Conservation (phyloP, 106 monocot species). For the Platanthera zijinensis region DNA sequence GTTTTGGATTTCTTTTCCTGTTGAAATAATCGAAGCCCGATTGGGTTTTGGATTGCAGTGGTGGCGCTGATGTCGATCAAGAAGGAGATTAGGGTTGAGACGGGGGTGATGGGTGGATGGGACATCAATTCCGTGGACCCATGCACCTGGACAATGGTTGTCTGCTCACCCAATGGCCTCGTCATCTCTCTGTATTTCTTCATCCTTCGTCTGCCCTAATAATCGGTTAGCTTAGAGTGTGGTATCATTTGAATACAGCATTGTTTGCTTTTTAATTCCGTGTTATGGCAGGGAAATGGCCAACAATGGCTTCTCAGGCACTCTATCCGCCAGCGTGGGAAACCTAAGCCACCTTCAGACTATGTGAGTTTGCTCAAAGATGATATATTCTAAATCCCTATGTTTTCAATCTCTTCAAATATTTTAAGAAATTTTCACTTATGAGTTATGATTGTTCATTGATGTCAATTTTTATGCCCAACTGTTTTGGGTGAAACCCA, state of each 20-base stretch:
- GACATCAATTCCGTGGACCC: slow-evolving; percentile 97
- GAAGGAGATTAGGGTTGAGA: slow-evolving; percentile 66
- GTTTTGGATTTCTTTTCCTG: not conserved
- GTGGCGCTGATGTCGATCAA: slow-evolving; percentile 90
- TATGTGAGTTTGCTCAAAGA: slow-evolving; percentile 42
- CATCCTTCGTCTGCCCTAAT: not conserved
- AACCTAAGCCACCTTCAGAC: slow-evolving; percentile 86
- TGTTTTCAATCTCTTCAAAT: not conserved
- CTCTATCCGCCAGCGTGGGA: slow-evolving; percentile 72
- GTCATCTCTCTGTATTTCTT: slow-evolving; percentile 66
- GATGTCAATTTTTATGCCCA: not conserved
- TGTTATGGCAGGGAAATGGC: slow-evolving; percentile 77
- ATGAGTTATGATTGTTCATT: not conserved
- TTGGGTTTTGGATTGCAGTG: slow-evolving; percentile 31
- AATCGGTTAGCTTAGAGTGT: not conserved
- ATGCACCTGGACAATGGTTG: slow-evolving; percentile 96
- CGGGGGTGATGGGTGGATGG: slow-evolving; percentile 73
- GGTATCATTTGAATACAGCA: not conserved
- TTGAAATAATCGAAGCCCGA: not conserved
- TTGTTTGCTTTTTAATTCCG: not conserved
- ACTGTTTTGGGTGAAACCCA: not conserved
- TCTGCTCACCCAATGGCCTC: slow-evolving; percentile 77
- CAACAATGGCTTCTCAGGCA: slow-evolving; percentile 56
- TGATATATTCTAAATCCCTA: not conserved
- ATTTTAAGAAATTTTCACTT: not conserved